Evolutionary conservation across 306 rosid species (phyloP).

Genomic region (Amphicarpaea edgeworthii): DNA sequence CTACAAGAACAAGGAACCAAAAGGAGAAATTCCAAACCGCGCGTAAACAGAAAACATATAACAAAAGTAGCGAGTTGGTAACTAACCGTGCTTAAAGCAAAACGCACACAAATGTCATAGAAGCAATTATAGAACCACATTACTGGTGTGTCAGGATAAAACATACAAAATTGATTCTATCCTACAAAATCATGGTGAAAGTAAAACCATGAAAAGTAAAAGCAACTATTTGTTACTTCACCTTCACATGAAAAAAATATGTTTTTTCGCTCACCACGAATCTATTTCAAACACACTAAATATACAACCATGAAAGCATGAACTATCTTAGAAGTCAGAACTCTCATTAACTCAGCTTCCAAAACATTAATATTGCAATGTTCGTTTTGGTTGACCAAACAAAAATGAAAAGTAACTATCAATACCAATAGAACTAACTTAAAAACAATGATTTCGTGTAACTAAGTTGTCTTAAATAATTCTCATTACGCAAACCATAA

Average conservation of each 20-base stretch:
- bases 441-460: neutral
- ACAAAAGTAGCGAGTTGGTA: neutral
- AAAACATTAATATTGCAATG: neutral
- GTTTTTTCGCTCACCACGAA: no score
- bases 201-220: no score
- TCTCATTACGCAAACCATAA: neutral
- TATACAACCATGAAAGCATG: neutral
- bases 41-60: neutral
- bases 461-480: neutral
- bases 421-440: neutral
- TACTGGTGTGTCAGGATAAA: neutral
- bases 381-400: neutral
- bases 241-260: no score
- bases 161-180: no score
- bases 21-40: neutral
- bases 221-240: no score
- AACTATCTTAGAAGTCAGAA: neutral
- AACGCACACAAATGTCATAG: neutral
- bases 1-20: neutral
- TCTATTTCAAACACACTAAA: no score
- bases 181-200: no score
- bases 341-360: neutral
- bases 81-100: neutral
- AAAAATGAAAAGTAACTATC: slow-evolving; percentile 13
- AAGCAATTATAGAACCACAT: neutral